Base-by-base conservation (phyloP, 805 yeast species). In the Cyberlindnera petersonii region DNA sequence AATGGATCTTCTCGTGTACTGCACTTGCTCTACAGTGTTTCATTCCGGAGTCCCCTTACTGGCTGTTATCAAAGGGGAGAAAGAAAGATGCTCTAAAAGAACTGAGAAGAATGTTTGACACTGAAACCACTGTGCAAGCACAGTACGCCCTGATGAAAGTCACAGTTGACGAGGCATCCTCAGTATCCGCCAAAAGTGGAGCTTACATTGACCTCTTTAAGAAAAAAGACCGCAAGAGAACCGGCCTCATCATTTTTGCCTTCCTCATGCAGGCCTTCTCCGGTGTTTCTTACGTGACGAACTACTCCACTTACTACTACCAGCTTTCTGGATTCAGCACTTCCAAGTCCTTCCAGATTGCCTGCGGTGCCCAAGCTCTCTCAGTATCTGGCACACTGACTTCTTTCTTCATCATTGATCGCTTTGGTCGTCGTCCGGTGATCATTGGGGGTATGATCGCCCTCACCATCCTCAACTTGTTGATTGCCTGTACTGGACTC, bases 221-320 rank as follows among this genome's bases (percentile, higher is more conserved):
- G 44, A 65, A 64, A 5, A 47, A 55, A 13, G 66, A 73, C 50
- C 47, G 66, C 16, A 63, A 68, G 48, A 64, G 79, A 60, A 71
- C 79, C 2, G 24, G 39, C 1, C 17, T 45, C 9, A 52, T 66
- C 44, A 46, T 68, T 26, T 62, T 64, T 10, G 31, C 40, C 15
- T 67, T 67, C 64, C 39, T 66, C 40, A 59, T 63, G 52, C 76
- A 71, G 50, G 58, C 69, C 22, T 55, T 66, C 50, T 64, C 69
- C 31, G 77, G 77, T 43, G 65, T 75, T 6, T 54, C 70, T 9
- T 71, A 67, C 49, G 45, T 50, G 15, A 60, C 63, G 58, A 67
- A 68, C 34, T 72, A 68, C 54, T 55, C 75, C 9, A 69, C 78
- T 14, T 72, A 70, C 48, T 71, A 69, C 55, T 72, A 63, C 49